Conservation (phyloP, 2,329 filamentous ascomycete species). For the Fusarium torulosum region DNA sequence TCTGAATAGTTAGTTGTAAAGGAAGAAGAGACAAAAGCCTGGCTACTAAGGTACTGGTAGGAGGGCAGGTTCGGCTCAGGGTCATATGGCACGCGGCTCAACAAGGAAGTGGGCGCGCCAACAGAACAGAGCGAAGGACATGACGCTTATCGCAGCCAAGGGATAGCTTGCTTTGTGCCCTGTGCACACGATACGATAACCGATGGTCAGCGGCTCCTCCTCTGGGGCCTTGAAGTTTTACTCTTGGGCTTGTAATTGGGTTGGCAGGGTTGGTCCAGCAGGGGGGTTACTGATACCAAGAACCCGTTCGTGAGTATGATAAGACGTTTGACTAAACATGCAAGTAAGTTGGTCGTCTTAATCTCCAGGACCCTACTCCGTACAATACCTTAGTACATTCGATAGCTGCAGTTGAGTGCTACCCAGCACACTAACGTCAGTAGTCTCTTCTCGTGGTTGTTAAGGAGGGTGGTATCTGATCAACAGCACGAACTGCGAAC, state of each 20-base stretch:
- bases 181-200: slow-evolving; percentile 44
- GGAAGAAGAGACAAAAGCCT: slow-evolving; percentile 1
- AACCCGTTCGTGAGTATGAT: slow-evolving; percentile 34
- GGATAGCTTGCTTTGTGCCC: slow-evolving; percentile 30
- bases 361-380: slow-evolving; percentile 17
- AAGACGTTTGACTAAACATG: slow-evolving; percentile 33
- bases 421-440: slow-evolving; percentile 8
- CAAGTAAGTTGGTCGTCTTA: slow-evolving; percentile 15
- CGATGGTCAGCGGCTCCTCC: slow-evolving; percentile 34
- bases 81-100: slow-evolving; percentile 33
- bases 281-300: slow-evolving; percentile 36
- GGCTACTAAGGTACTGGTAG: neutral
- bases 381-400: slow-evolving; percentile 1
- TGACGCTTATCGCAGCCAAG: slow-evolving; percentile 47
- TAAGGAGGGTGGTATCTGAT: slow-evolving; percentile 12
- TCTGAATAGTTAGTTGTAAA: slow-evolving; percentile 3
- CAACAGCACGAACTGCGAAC: slow-evolving; percentile 4
- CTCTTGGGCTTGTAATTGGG: slow-evolving; percentile 28
- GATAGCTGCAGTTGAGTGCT: slow-evolving; percentile 20
- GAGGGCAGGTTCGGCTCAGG: slow-evolving; percentile 37
- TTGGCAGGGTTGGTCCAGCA: slow-evolving; percentile 29
- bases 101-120: slow-evolving; percentile 32
- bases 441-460: slow-evolving; percentile 25
- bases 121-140: slow-evolving; percentile 29
- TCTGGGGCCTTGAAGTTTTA: slow-evolving; percentile 15